Base-by-base conservation (phyloP, 495 filamentous ascomycete species). In the Penicillium nucicola region DNA sequence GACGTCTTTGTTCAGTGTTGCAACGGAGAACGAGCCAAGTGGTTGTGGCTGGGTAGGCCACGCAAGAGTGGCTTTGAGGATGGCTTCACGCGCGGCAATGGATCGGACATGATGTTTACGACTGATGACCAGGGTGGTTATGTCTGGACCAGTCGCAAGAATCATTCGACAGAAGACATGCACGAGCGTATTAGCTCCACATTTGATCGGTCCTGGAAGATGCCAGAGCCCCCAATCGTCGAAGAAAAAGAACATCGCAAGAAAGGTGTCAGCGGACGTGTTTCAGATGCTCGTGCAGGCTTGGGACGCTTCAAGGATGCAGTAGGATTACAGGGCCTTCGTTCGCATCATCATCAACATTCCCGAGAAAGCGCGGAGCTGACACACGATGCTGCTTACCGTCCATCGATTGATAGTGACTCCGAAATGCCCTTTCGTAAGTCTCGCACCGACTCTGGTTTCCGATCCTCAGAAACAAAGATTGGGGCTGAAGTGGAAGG, bases 21-120 rank as follows among this genome's bases (percentile, higher is more conserved):
- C 1, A 84, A 80, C 45, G 93, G 93, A 23, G 86, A 89, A 61
- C 80, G 88, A 45, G 77, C 86, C 10, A 97, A 96, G 65, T 97
- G 89, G 86, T 75, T 98, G 9, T 98, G 95, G 95, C 77, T 86
- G 42, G 95, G 95, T 8, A 98, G 95, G 60, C 78, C 85, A 11
- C 83, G 79, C 44, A 89, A 89, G 62, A 78, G 76, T 46, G 76
- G 72, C 17, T 58, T 70, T 13, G 77, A 68, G 15, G 63, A 83
- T 30, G 68, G 65, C 22, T 80, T 80, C 50, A 72, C 77, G 0
- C 76, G 73, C 43, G 76, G 71, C 6, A 73, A 73, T 18, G 75
- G 81, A 45, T 70, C 77, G 14, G 77, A 80, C 41, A 71, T 85
- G 58, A 72, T 84, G 40, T 86, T 95, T 53, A 82, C 79, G 5